A percentile compares a stretch with the other conserved stretches of the same genome.
Conservation (phyloP, 352 stramenopile genomes). For the Phytophthora capsici region DNA sequence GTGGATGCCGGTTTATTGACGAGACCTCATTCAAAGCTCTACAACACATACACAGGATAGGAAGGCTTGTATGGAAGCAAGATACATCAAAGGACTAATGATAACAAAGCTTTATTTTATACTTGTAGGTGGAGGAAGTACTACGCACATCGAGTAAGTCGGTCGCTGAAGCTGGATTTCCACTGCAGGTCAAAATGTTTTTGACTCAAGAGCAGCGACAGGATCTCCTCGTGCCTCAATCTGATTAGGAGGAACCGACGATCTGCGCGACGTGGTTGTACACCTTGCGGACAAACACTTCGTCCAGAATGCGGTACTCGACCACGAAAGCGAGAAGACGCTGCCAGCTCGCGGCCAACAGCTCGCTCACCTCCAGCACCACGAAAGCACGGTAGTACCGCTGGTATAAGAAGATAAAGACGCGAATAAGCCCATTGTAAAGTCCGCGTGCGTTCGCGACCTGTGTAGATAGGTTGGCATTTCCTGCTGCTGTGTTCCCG, state of each 20-base stretch:
- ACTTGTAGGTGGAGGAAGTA: conserved; percentile 14
- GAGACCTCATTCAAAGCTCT: conserved; percentile 1
- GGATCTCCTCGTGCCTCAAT: background rate
- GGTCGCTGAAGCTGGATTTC: background rate
- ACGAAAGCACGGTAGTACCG: conserved; percentile 60
- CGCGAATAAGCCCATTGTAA: conserved; percentile 69
- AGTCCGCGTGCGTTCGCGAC: conserved; percentile 51
- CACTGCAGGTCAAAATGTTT: no score
- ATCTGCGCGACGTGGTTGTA: conserved; percentile 61
- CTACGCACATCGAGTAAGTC: background rate
- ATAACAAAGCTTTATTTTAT: conserved; percentile 38
- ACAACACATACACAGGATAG: background rate
- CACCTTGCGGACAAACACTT: conserved; percentile 60
- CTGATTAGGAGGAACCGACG: conserved; percentile 32
- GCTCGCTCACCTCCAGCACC: conserved; percentile 62
- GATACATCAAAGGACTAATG: conserved; percentile 8
- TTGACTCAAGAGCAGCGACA: background rate
- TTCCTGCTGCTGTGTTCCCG: background rate
- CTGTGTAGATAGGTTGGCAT: conserved; percentile 18
- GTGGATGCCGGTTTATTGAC: background rate
- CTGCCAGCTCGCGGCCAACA: conserved; percentile 64
- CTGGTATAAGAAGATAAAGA: conserved; percentile 74
- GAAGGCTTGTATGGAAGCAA: background rate
- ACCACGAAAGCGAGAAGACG: conserved; percentile 65
- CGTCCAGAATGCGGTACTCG: conserved; percentile 69